Percentiles rank a stretch among this genome's conserved stretches.
Conservation (phyloP, 164 flowering plant species). For the Vitis vinifera region ASM3070453v1 NC_081809.1:5708501-5709000, state of each 20-base stretch:
- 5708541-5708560: slow-evolving; percentile 31
- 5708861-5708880: not conserved
- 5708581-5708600: not conserved
- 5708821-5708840: too few relatives aligned
- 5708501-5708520: not conserved
- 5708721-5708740: not conserved
- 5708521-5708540: slow-evolving; percentile 5
- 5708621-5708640: too few relatives aligned
- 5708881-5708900: not conserved
- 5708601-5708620: too few relatives aligned
- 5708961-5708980: not conserved
- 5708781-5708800: not conserved
- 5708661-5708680: not conserved
- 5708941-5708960: not conserved
- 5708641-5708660: not conserved
- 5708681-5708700: not conserved
- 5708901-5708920: too few relatives aligned
- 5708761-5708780: not conserved
- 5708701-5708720: not conserved
- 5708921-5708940: too few relatives aligned
- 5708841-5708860: too few relatives aligned
- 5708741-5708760: too few relatives aligned
- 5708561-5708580: slow-evolving; percentile 17
- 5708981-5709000: not conserved
- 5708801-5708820: not conserved